Conservation (phyloP, 2,329 filamentous ascomycete species). For the Cryphonectria naterciae region DNA sequence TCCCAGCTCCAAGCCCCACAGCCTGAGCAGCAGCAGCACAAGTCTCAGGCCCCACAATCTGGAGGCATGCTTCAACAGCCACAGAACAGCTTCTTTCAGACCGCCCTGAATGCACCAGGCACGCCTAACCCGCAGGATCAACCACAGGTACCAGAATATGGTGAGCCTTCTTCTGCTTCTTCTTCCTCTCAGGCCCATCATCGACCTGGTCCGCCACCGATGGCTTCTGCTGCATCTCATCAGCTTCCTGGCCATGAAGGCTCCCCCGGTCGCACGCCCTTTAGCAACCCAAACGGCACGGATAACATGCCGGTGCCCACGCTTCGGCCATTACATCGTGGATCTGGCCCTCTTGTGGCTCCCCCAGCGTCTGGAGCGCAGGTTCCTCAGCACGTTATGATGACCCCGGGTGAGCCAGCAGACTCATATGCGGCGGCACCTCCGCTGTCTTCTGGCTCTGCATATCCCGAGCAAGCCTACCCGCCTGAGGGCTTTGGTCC, state of each 20-base stretch:
- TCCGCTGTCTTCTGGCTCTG: slow-evolving; percentile 14
- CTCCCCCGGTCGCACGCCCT: slow-evolving; percentile 28
- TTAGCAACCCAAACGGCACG: slow-evolving; percentile 26
- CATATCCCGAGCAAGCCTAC: slow-evolving; percentile 25
- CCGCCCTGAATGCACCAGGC: slow-evolving; percentile 28
- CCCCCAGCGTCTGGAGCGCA: slow-evolving; percentile 17
- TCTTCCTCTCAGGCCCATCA: slow-evolving; percentile 8
- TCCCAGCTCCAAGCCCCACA: slow-evolving; percentile 23
- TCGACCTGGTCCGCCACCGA: slow-evolving; percentile 12
- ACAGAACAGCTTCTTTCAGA: slow-evolving; percentile 29
- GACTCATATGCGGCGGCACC: slow-evolving; percentile 10
- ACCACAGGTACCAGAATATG: slow-evolving; percentile 15
- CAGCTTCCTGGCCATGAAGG: slow-evolving; percentile 9
- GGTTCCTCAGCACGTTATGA: slow-evolving; percentile 16
- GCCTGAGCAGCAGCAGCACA: slow-evolving; percentile 9
- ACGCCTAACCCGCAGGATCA: slow-evolving; percentile 15
- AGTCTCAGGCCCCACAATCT: slow-evolving; percentile 25
- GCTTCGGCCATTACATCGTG: slow-evolving; percentile 24
- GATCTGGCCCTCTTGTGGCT: slow-evolving; percentile 23
- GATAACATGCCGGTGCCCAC: slow-evolving; percentile 22
- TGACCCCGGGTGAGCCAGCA: slow-evolving; percentile 15
- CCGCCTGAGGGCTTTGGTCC: slow-evolving; percentile 25
- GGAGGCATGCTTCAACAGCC: slow-evolving; percentile 22
- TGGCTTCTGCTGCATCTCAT: slow-evolving; percentile 15
- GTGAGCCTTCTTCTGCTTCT: slow-evolving; percentile 13